Conservation (phyloP, 2,329 filamentous ascomycete genomes). For the Capronia epimyces region DNA sequence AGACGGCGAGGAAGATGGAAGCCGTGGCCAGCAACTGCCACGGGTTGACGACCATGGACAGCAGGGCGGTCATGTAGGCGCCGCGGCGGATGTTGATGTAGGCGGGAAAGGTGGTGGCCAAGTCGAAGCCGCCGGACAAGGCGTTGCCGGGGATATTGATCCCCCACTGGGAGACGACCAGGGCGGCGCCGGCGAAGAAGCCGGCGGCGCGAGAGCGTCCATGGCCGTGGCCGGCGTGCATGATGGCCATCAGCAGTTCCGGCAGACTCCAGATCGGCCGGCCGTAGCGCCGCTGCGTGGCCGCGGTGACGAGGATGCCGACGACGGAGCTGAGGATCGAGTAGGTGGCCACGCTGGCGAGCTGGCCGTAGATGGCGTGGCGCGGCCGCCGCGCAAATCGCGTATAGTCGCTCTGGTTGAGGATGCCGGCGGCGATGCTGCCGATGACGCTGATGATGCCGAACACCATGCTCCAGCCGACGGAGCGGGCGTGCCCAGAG, state of each 20-base stretch:
- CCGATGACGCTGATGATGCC: slow-evolving; percentile 43
- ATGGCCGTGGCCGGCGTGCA: slow-evolving; percentile 29
- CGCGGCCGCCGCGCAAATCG: slow-evolving; percentile 40
- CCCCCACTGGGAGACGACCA: slow-evolving; percentile 44
- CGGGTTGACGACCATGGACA: slow-evolving; percentile 45
- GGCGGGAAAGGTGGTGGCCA: slow-evolving; percentile 48
- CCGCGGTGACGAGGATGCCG: slow-evolving; percentile 37
- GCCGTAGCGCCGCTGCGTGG: slow-evolving; percentile 34
- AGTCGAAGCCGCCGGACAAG: slow-evolving; percentile 51
- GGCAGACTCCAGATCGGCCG: slow-evolving; percentile 42
- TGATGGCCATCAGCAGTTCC: too few relatives aligned
- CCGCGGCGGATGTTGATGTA: slow-evolving; percentile 55
- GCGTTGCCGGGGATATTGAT: slow-evolving; percentile 47
- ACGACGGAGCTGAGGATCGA: slow-evolving; percentile 39
- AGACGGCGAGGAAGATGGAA: slow-evolving; percentile 44
- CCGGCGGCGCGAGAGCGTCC: slow-evolving; percentile 39
- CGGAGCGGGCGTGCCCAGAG: too few relatives aligned
- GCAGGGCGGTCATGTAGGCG: slow-evolving; percentile 43
- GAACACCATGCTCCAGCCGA: slow-evolving; percentile 22
- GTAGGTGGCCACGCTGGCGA: slow-evolving; percentile 36
- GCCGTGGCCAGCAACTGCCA: slow-evolving; percentile 50
- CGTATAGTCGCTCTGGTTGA: slow-evolving; percentile 45
- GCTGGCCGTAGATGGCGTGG: slow-evolving; percentile 41
- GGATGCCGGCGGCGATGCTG: slow-evolving; percentile 42
- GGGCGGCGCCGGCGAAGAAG: slow-evolving; percentile 45